Percentiles rank a stretch among this genome's conserved stretches.
These are phyloP conservation scores for Suillus luteus DNA, from an alignment of 768 basidiomycete genomes.

Conservation along the genomic window DNA sequence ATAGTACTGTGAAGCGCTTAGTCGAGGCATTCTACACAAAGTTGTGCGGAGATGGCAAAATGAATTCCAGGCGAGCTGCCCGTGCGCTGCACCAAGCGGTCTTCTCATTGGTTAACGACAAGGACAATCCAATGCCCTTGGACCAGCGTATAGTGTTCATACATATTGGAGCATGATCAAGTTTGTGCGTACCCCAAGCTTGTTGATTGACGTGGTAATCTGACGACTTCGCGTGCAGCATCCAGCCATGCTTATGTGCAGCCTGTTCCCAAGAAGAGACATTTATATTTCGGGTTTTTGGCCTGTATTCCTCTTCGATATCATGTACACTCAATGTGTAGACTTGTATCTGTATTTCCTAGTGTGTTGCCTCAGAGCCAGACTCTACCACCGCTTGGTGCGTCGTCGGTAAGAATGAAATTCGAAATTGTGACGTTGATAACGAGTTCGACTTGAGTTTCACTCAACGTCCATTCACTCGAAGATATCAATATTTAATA, in stretches of 20 bases:
- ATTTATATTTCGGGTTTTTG: neutral
- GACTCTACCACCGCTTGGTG: too few relatives aligned
- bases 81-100: neutral
- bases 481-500: too few relatives aligned
- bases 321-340: too few relatives aligned
- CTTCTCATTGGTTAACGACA: too few relatives aligned
- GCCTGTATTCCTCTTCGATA: too few relatives aligned
- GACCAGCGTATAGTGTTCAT: neutral
- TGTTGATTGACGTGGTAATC: neutral
- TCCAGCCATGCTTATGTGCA: neutral
- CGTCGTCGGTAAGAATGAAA: too few relatives aligned
- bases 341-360: too few relatives aligned
- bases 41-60: neutral
- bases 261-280: neutral
- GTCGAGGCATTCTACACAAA: neutral
- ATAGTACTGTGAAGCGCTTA: neutral
- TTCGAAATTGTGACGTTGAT: too few relatives aligned
- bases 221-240: neutral
- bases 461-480: too few relatives aligned
- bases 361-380: too few relatives aligned
- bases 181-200: neutral
- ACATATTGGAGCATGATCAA: neutral
- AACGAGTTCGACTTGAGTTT: too few relatives aligned
- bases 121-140: too few relatives aligned
- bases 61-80: neutral